These are phyloP conservation scores for Typha latifolia DNA, from an alignment of 176 grass and related monocot species.

Conservation along the genomic window DNA sequence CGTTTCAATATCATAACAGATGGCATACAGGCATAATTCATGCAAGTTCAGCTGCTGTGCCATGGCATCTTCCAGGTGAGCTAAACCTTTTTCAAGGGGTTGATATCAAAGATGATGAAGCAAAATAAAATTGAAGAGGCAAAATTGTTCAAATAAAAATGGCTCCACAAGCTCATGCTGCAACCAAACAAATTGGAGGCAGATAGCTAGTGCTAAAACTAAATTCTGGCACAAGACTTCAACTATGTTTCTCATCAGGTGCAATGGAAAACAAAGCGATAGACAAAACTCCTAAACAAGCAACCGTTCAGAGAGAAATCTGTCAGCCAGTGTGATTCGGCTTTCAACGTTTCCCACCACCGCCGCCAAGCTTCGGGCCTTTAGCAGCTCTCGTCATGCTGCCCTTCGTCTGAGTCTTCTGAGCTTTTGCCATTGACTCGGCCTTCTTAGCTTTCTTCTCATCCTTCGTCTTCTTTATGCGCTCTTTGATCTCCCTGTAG, in stretches of 20 bases:
- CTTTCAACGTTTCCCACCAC: conserved; percentile 41
- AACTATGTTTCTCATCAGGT: not conserved
- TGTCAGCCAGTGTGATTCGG: not conserved
- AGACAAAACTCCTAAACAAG: not conserved
- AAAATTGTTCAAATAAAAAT: not conserved
- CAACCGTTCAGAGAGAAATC: not conserved
- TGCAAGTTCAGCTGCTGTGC: too few species aligned
- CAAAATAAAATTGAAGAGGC: not conserved
- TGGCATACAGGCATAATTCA: too few species aligned
- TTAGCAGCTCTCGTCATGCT: conserved; percentile 22
- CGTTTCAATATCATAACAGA: too few species aligned
- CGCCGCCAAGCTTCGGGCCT: conserved; percentile 43
- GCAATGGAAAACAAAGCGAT: not conserved
- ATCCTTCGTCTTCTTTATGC: conserved; percentile 54
- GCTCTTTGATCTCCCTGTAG: conserved; percentile 54
- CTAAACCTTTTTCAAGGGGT: too few species aligned
- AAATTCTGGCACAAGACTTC: not conserved
- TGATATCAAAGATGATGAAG: too few species aligned
- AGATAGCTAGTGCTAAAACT: not conserved
- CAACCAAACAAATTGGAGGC: not conserved
- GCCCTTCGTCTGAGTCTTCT: conserved; percentile 19
- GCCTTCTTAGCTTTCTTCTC: conserved; percentile 59
- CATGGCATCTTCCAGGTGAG: too few species aligned
- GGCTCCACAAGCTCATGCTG: not conserved
- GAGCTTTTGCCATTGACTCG: conserved; percentile 21